Base-by-base conservation (phyloP, 495 filamentous ascomycete species). In the Trichoderma orchidacearum region DNA sequence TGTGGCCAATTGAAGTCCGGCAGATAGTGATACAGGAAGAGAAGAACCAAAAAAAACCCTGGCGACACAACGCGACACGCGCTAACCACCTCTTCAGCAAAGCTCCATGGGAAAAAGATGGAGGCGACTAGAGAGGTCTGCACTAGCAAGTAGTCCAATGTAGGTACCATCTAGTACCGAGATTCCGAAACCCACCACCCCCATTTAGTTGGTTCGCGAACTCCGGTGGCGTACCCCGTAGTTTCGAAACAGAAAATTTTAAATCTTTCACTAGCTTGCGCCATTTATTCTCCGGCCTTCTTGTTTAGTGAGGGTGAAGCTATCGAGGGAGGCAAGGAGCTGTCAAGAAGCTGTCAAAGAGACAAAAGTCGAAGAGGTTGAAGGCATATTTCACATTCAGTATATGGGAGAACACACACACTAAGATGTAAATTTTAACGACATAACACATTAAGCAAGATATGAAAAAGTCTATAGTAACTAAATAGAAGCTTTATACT, bases 381-480 rank as follows among this genome's bases (percentile, higher is more conserved):
- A 48, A 48, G 13, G 13, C n/a, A n/a, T n/a, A n/a, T n/a, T n/a
- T n/a, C 41, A 48, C 41, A 23, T 21, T 2, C 4, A 12, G 41
- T 3, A 25, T 2, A 3, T 27, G 41, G 32, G 12, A 48, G 7
- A 48, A 27, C 6, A 27, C 7, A 17, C 36, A 21, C 2, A n/a
- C n/a, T n/a, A n/a, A 27, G 18, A 48, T 6, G n/a, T 48, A 48
- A n/a, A 25, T 27, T 48, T 48, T 25, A 25, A 48, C 18, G n/a
- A n/a, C 41, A 27, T 48, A 48, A 48, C 41, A 48, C 41, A 48
- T 48, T 48, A 48, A n/a, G 21, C 41, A 17, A 48, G 18, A 27
- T 48, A 48, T 25, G 41, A 48, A 48, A n/a, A 48, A 48, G 41
- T 48, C 41, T 48, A 48, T 48, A 48, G 41, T 48, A 48, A 48